A percentile compares a stretch with the other conserved stretches of the same genome.
These are phyloP conservation scores for Myxozyma vanderwaltii DNA, from an alignment of 805 yeast genomes.

Conservation along the genomic window DNA sequence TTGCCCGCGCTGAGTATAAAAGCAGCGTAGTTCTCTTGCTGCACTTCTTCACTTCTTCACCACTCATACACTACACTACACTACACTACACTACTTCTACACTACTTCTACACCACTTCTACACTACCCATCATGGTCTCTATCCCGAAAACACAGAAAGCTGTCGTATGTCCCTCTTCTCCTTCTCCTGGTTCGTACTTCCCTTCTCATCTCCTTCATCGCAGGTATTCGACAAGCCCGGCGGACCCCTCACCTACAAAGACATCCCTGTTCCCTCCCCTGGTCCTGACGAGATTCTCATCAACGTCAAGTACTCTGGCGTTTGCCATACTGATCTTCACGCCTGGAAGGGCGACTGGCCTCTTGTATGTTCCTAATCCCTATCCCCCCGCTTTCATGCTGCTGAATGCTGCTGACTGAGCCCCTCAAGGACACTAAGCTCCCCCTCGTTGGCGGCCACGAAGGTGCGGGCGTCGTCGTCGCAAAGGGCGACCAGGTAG, in stretches of 20 bases:
- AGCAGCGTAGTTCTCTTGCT: neutral
- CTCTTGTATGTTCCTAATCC: constrained; percentile 48
- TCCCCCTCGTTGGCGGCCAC: constrained; percentile 84
- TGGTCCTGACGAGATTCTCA: constrained; percentile 71
- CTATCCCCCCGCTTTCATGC: neutral
- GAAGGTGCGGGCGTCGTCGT: constrained; percentile 90
- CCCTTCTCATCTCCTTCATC: neutral
- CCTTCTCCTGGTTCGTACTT: neutral
- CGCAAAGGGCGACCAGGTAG: constrained; percentile 69
- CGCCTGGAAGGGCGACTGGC: constrained; percentile 96
- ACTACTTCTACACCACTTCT: neutral
- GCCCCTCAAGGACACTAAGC: constrained; percentile 49
- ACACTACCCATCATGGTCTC: neutral
- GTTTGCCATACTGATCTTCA: constrained; percentile 94
- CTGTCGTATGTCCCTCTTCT: neutral
- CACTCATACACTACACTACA: neutral
- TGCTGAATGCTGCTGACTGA: neutral
- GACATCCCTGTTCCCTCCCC: constrained; percentile 83
- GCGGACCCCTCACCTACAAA: constrained; percentile 48
- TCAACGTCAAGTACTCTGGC: constrained; percentile 84
- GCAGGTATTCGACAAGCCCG: constrained; percentile 32
- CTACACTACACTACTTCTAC: neutral
- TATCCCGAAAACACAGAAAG: constrained; percentile 71
- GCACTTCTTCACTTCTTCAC: neutral
- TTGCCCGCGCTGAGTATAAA: neutral